A percentile compares a stretch with the other conserved stretches of the same genome.
Evolutionary conservation across 805 yeast genomes (phyloP).

Genomic region (Huiozyma naganishii): DNA sequence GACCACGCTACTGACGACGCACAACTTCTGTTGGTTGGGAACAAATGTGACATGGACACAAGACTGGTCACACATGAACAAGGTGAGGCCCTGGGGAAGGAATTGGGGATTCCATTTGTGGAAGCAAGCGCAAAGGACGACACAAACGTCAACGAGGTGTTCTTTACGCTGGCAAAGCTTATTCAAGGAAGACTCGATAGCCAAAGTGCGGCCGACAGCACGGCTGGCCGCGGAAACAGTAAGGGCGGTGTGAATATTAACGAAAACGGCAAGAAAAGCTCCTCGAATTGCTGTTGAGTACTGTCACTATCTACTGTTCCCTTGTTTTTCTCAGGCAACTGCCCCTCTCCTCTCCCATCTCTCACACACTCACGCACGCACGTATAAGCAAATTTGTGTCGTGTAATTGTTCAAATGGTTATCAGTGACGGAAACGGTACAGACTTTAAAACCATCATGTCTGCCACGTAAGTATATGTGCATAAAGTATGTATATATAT

Average conservation of each 20-base stretch:
- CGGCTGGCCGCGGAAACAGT: constrained; percentile 40
- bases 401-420: no score
- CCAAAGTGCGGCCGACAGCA: constrained; percentile 29
- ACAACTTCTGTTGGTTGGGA: constrained; percentile 86
- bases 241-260: constrained; percentile 36
- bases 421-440: no score
- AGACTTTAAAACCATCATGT: no score
- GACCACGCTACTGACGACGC: constrained; percentile 97
- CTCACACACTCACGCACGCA: no score
- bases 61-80: constrained; percentile 84
- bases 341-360: no score
- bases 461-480: no score
- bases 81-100: constrained; percentile 81
- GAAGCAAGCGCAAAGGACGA: constrained; percentile 96
- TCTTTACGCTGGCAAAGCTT: constrained; percentile 76
- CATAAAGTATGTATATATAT: no score
- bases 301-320: constrained; percentile 33
- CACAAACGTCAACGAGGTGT: constrained; percentile 83
- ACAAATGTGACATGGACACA: constrained; percentile 83
- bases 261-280: constrained; percentile 34
- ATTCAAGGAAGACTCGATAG: constrained; percentile 67
- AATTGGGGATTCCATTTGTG: constrained; percentile 78
- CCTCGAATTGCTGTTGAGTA: constrained; percentile 29
- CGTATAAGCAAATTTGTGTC: no score
- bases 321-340: no score